Conservation (phyloP, 139 green algal species). For the Diplosphaera chodatii region DNA sequence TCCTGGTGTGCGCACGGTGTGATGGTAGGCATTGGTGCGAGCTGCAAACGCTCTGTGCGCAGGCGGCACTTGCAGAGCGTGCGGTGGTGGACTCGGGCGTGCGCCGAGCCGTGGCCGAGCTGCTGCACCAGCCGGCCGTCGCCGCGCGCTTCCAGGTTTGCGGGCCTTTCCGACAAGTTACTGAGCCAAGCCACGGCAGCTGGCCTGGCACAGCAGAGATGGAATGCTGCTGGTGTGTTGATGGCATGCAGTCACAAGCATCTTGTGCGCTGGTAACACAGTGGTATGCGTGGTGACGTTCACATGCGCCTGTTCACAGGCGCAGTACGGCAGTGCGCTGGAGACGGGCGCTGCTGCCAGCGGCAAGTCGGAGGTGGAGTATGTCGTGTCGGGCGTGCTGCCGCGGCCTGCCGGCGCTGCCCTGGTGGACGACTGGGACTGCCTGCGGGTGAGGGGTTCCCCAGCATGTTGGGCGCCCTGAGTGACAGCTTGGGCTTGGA, state of each 20-base stretch:
- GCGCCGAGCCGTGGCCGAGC: constrained; percentile 9
- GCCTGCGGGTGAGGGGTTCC: constrained; percentile 54
- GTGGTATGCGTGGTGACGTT: no score
- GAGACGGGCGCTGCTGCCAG: neutral
- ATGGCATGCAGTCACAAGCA: no score
- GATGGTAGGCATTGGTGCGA: no score
- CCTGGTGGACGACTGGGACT: constrained; percentile 87
- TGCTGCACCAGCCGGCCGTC: constrained; percentile 9
- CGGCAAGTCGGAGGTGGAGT: neutral
- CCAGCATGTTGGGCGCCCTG: no score
- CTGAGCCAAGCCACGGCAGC: no score
- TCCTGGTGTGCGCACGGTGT: no score
- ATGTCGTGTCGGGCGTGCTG: constrained; percentile 1
- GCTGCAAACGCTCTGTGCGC: no score
- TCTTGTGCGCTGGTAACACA: no score
- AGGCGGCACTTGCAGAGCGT: constrained; percentile 35
- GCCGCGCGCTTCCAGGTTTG: constrained; percentile 9
- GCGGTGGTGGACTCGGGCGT: constrained; percentile 33
- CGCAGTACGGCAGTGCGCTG: neutral
- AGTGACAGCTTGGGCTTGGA: no score
- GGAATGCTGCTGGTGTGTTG: no score
- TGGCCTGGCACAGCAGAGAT: no score
- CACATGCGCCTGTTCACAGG: neutral
- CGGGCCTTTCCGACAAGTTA: neutral
- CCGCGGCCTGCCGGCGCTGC: constrained; percentile 10